Conservation (phyloP, 805 yeast genomes). For the Metschnikowia orientalis region DNA sequence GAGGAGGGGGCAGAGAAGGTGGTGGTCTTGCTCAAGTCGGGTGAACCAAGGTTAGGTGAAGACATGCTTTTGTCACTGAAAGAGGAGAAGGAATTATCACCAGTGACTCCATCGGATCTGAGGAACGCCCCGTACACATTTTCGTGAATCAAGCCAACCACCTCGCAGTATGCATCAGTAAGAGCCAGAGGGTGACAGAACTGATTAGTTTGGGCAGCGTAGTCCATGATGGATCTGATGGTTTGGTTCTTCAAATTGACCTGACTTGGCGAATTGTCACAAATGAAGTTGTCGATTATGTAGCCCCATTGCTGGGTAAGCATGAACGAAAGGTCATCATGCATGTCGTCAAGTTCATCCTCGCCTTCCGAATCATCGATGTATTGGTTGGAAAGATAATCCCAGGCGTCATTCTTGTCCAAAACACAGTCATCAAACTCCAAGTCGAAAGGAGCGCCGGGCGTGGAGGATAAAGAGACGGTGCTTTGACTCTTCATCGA, state of each 20-base stretch:
- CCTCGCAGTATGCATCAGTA: conserved; percentile 28
- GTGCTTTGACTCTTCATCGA: conserved; percentile 8
- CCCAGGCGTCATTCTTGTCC: conserved; percentile 19
- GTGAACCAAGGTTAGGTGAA: not conserved
- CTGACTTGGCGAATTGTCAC: conserved; percentile 42
- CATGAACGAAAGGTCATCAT: conserved; percentile 6
- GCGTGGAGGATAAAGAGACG: conserved; percentile 5
- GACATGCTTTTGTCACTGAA: not conserved
- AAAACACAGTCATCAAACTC: conserved; percentile 23
- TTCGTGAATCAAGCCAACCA: conserved; percentile 30
- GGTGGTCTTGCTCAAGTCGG: conserved; percentile 1
- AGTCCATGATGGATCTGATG: conserved; percentile 22
- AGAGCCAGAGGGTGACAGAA: conserved; percentile 28
- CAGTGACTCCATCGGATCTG: not conserved
- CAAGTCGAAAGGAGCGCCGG: conserved; percentile 17
- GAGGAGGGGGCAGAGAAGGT: conserved; percentile 3
- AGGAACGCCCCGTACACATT: conserved; percentile 26
- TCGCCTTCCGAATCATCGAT: conserved; percentile 14
- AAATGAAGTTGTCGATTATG: conserved; percentile 40
- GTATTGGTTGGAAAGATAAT: conserved; percentile 12
- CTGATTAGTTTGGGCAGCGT: conserved; percentile 12
- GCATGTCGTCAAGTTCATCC: conserved; percentile 1
- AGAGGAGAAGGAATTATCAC: not conserved
- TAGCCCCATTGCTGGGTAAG: conserved; percentile 30
- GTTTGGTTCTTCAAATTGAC: conserved; percentile 45